phyloP scores from a whole-genome alignment of 176 grass and related monocot genomes.

The maize (Zea mays) region Zm-B73-REFERENCE-NAM-5.0 NC_050099.1:11401501-11402000 shows the following conservation, averaged over 20 bases:
- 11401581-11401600: background rate
- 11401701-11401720: slow-evolving; percentile 2
- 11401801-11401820: slow-evolving; percentile 14
- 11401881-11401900: too few relatives aligned
- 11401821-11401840: background rate
- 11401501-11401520: background rate
- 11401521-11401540: background rate
- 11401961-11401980: too few relatives aligned
- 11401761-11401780: background rate
- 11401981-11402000: too few relatives aligned
- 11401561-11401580: background rate
- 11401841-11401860: background rate
- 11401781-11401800: background rate
- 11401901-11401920: too few relatives aligned
- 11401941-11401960: too few relatives aligned
- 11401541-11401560: slow-evolving; percentile 6
- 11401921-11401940: too few relatives aligned
- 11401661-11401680: background rate
- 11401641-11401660: background rate
- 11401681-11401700: slow-evolving; percentile 1
- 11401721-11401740: background rate
- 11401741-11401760: background rate
- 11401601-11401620: too few relatives aligned
- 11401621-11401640: background rate
- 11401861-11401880: slow-evolving; percentile 13